Evolutionary conservation across 2,329 filamentous ascomycete genomes (phyloP).

Genomic region (Ophiostoma sp.): DNA sequence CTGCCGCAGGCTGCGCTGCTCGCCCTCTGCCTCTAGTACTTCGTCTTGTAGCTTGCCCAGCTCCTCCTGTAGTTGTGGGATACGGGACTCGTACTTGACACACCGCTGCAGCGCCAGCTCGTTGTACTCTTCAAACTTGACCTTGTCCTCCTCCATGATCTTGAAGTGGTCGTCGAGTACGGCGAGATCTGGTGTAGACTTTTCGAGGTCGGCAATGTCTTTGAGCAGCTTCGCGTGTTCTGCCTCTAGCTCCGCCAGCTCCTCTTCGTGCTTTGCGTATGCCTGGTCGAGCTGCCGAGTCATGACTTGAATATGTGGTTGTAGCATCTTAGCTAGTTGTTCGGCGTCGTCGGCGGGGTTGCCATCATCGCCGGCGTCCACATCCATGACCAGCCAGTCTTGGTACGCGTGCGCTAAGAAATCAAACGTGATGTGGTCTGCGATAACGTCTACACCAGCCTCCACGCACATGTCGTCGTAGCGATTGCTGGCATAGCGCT

Average conservation of each 20-base stretch:
- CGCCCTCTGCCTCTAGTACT: constrained; percentile 72
- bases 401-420: constrained; percentile 86
- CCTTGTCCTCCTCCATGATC: constrained; percentile 88
- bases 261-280: constrained; percentile 77
- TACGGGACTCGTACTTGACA: constrained; percentile 79
- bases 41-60: constrained; percentile 72
- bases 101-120: constrained; percentile 74
- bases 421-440: constrained; percentile 88
- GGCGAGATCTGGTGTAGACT: constrained; percentile 74
- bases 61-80: constrained; percentile 78
- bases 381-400: constrained; percentile 89
- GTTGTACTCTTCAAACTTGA: constrained; percentile 96
- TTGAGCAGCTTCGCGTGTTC: constrained; percentile 75
- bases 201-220: constrained; percentile 85
- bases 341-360: constrained; percentile 72
- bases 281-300: constrained; percentile 76
- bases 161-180: constrained; percentile 85
- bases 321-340: constrained; percentile 65
- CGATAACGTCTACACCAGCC: constrained; percentile 77
- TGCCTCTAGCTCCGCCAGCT: constrained; percentile 78
- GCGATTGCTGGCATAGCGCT: constrained; percentile 67
- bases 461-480: constrained; percentile 91
- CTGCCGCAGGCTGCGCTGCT: constrained; percentile 72
- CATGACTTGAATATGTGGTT: constrained; percentile 84
- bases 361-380: constrained; percentile 67